phyloP scores from a whole-genome alignment of 371 early-diverging fungal genomes.

The Lichtheimia ramosa region DNA sequence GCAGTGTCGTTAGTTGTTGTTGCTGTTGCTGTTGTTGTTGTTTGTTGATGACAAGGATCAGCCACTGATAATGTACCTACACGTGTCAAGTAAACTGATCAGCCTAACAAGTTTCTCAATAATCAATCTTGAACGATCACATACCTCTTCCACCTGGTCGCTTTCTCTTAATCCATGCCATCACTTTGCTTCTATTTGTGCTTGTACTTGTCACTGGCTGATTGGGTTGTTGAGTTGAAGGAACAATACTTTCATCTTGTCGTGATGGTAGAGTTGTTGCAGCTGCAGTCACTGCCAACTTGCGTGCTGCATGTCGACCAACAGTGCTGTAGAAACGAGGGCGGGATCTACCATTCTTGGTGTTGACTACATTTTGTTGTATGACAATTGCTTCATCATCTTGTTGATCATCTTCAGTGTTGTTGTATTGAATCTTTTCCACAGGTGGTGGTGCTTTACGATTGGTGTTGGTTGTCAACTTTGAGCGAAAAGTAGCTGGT shows the following conservation, averaged over 20 bases:
- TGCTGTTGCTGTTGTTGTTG: constrained; percentile 3
- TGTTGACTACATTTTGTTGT: not conserved
- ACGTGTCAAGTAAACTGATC: too few relatives aligned
- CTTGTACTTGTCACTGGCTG: too few relatives aligned
- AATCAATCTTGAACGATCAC: too few relatives aligned
- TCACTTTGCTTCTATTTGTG: constrained; percentile 6
- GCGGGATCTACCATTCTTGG: not conserved
- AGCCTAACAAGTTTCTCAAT: too few relatives aligned
- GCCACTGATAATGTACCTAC: too few relatives aligned
- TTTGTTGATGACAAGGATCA: not conserved
- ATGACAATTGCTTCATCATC: not conserved
- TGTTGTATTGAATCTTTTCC: not conserved
- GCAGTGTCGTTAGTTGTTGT: not conserved
- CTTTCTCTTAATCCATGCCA: constrained; percentile 18
- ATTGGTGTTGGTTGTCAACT: too few relatives aligned
- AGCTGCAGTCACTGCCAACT: not conserved
- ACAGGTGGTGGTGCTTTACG: not conserved
- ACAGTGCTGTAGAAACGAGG: constrained; percentile 2
- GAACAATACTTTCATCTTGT: not conserved
- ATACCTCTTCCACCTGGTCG: constrained; percentile 6
- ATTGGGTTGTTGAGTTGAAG: constrained; percentile 4
- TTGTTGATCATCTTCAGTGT: not conserved
- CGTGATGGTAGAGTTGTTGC: not conserved
- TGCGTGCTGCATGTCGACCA: constrained; percentile 5
- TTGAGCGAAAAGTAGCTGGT: too few relatives aligned